A percentile compares a stretch with the other conserved stretches of the same genome.
Evolutionary conservation across 768 basidiomycete genomes (phyloP).

Genomic region (Psilocybe azurescens): DNA sequence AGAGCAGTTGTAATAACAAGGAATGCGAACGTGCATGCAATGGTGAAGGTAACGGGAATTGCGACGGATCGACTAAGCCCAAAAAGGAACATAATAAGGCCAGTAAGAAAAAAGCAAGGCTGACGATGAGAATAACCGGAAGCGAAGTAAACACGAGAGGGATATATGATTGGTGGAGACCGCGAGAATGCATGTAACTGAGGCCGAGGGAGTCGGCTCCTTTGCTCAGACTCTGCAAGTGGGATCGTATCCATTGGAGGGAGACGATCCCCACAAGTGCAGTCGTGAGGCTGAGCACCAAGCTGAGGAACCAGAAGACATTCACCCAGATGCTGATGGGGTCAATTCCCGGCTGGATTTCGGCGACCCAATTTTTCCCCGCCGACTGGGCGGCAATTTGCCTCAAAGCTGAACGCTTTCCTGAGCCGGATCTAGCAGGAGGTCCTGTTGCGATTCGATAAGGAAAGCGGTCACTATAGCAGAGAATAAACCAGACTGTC

Average conservation of each 20-base stretch:
- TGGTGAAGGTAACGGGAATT: slow-evolving; percentile 1
- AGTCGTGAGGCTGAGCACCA: slow-evolving; percentile 17
- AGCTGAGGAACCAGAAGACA: slow-evolving; percentile 23
- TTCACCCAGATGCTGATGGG: slow-evolving; percentile 13
- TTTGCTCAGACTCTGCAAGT: not conserved
- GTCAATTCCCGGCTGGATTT: not conserved
- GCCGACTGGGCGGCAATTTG: slow-evolving; percentile 18
- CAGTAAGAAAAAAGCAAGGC: slow-evolving; percentile 28
- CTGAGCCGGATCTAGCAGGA: slow-evolving; percentile 21
- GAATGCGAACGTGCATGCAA: slow-evolving; percentile 7
- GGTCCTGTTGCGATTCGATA: slow-evolving; percentile 22
- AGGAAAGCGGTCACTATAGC: slow-evolving; percentile 28
- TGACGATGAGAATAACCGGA: slow-evolving; percentile 24
- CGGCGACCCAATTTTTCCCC: not conserved
- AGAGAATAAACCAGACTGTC: slow-evolving; percentile 29
- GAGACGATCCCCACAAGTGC: slow-evolving; percentile 22
- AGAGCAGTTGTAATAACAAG: slow-evolving; percentile 4
- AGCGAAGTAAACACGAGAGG: slow-evolving; percentile 22
- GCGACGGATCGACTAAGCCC: slow-evolving; percentile 19
- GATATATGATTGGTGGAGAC: slow-evolving; percentile 23
- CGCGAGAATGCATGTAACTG: slow-evolving; percentile 25
- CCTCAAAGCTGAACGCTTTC: slow-evolving; percentile 3
- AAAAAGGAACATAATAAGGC: slow-evolving; percentile 26
- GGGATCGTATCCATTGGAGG: slow-evolving; percentile 24
- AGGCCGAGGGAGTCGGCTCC: slow-evolving; percentile 18